Conservation (phyloP, 371 early-diverging fungal genomes). For the Parasitella parasitica region DNA sequence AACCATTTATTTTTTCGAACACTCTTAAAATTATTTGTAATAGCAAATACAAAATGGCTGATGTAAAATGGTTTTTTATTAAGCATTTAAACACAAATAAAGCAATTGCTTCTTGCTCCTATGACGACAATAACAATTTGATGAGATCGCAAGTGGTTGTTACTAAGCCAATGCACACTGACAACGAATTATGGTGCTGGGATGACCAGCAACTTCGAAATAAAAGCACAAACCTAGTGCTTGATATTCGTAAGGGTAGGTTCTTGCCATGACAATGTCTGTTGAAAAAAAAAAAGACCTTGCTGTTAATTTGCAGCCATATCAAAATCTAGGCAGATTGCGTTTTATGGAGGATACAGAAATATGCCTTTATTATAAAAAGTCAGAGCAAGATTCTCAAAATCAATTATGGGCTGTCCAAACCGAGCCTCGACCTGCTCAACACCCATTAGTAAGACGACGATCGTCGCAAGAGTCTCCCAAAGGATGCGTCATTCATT, state of each 20-base stretch:
- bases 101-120: slow-evolving; percentile 15
- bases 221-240: slow-evolving; percentile 38
- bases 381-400: slow-evolving; percentile 21
- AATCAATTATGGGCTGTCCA: slow-evolving; percentile 40
- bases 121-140: background rate
- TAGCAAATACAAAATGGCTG: background rate
- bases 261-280: background rate
- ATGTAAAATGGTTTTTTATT: slow-evolving; percentile 34
- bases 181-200: slow-evolving; percentile 42
- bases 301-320: too few species aligned
- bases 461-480: slow-evolving; percentile 1
- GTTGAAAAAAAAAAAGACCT: too few species aligned
- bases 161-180: slow-evolving; percentile 16
- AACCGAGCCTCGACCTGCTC: slow-evolving; percentile 2
- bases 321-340: slow-evolving; percentile 19
- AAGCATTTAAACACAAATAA: slow-evolving; percentile 20
- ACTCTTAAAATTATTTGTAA: too few species aligned
- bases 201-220: slow-evolving; percentile 32
- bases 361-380: slow-evolving; percentile 34
- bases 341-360: slow-evolving; percentile 42
- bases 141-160: slow-evolving; percentile 39
- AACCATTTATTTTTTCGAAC: too few species aligned
- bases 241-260: slow-evolving; percentile 47
- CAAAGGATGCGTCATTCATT: slow-evolving; percentile 30
- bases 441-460: slow-evolving; percentile 1